Conservation (phyloP, 768 basidiomycete species). For the Collybia nuda region DNA sequence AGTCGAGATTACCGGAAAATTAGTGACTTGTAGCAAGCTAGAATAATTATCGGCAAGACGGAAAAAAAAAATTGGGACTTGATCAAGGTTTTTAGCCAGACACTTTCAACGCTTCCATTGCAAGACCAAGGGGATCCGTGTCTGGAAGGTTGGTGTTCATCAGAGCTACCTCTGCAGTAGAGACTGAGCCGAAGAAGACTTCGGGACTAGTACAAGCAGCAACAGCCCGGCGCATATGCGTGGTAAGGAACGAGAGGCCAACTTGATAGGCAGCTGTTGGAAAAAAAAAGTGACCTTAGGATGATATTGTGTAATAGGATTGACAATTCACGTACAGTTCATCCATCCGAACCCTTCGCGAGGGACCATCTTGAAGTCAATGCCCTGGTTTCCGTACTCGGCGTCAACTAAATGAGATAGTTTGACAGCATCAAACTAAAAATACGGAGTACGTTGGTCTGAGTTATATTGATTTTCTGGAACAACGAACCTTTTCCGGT, state of each 20-base stretch:
- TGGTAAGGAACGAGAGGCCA: slow-evolving; percentile 91
- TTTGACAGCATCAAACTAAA: slow-evolving; percentile 91
- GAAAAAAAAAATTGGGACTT: neutral
- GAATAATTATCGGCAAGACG: neutral
- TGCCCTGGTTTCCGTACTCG: slow-evolving; percentile 94
- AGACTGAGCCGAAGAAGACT: slow-evolving; percentile 71
- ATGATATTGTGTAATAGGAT: neutral
- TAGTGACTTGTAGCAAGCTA: neutral
- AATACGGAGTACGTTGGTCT: slow-evolving; percentile 3
- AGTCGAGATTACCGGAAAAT: too few species aligned
- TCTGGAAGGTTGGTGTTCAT: slow-evolving; percentile 35
- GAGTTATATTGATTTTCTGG: neutral
- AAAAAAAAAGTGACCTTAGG: slow-evolving; percentile 6
- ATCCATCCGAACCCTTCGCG: slow-evolving; percentile 99
- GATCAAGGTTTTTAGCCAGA: slow-evolving; percentile 2
- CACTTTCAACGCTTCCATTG: slow-evolving; percentile 55
- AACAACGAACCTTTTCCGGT: slow-evolving; percentile 80
- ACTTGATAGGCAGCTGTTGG: slow-evolving; percentile 88
- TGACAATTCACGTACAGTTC: slow-evolving; percentile 62
- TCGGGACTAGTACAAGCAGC: slow-evolving; percentile 94
- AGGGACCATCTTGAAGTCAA: slow-evolving; percentile 97
- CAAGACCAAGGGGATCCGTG: slow-evolving; percentile 60
- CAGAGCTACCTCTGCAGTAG: slow-evolving; percentile 33
- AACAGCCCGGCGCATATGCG: slow-evolving; percentile 93
- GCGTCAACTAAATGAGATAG: slow-evolving; percentile 96